phyloP scores from a whole-genome alignment of 2,329 filamentous ascomycete genomes.

The Phaeosphaeriaceae sp. region DNA sequence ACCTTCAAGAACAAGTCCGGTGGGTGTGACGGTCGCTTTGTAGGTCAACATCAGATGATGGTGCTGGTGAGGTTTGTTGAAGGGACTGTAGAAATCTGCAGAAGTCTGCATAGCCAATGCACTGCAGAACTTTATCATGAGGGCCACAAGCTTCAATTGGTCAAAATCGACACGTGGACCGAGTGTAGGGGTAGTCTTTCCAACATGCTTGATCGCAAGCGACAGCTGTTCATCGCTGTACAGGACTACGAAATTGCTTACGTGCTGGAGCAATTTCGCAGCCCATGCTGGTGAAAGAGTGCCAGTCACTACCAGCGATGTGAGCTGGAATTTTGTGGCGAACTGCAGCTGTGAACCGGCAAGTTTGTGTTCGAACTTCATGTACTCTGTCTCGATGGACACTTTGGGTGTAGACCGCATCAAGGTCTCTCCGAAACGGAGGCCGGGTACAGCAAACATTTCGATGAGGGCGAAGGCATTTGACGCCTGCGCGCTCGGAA shows the following conservation, averaged over 20 bases:
- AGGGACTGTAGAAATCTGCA: constrained; percentile 24
- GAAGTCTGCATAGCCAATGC: not conserved
- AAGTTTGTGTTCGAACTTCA: constrained; percentile 67
- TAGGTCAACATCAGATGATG: constrained; percentile 55
- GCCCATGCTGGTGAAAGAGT: constrained; percentile 26
- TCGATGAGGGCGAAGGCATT: constrained; percentile 43
- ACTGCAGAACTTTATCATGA: not conserved
- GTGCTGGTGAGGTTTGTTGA: constrained; percentile 60
- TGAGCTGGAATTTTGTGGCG: constrained; percentile 27
- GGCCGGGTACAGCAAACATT: no score
- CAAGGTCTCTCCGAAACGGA: constrained; percentile 21
- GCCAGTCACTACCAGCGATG: constrained; percentile 35
- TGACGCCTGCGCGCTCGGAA: constrained; percentile 18
- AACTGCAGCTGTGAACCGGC: constrained; percentile 20
- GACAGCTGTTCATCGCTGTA: constrained; percentile 64
- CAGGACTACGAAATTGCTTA: no score
- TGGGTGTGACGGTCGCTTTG: constrained; percentile 60
- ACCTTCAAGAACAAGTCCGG: constrained; percentile 53
- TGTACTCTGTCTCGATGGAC: constrained; percentile 61
- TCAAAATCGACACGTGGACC: constrained; percentile 19
- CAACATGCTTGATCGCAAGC: constrained; percentile 74
- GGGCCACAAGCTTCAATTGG: constrained; percentile 10
- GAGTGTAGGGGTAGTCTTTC: constrained; percentile 55
- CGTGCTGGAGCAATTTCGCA: constrained; percentile 27
- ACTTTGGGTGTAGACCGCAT: no score